Percentiles rank a stretch among this genome's conserved stretches.
Conservation (phyloP, 805 yeast species). For the Candida pseudofarinosa region DNA sequence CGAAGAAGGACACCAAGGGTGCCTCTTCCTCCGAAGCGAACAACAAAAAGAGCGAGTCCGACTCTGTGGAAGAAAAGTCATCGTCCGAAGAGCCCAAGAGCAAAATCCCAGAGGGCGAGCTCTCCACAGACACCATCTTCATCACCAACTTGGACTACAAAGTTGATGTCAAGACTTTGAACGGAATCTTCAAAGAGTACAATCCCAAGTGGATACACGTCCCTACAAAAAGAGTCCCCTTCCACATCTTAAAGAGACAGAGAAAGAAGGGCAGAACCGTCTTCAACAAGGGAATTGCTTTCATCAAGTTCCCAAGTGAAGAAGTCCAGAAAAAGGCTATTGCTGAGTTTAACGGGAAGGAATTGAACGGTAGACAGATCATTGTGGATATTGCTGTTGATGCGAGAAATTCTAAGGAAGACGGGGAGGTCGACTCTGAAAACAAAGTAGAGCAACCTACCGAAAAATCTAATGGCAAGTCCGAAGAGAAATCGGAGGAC, state of each 20-base stretch:
- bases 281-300: conserved; percentile 62
- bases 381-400: conserved; percentile 73
- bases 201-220: conserved; percentile 57
- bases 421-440: conserved; percentile 19
- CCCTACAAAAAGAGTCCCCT: conserved; percentile 49
- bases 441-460: conserved; percentile 10
- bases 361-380: conserved; percentile 61
- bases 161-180: conserved; percentile 44
- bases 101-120: conserved; percentile 43
- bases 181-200: conserved; percentile 42
- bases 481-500: conserved; percentile 1
- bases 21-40: conserved; percentile 8
- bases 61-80: neutral
- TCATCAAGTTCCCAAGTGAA: conserved; percentile 55
- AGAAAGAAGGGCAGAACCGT: conserved; percentile 42
- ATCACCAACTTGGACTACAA: conserved; percentile 56
- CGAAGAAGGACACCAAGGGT: conserved; percentile 1
- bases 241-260: conserved; percentile 38
- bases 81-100: conserved; percentile 3
- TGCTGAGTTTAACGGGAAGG: conserved; percentile 61
- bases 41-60: conserved; percentile 1
- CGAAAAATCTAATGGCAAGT: conserved; percentile 3
- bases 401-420: conserved; percentile 32
- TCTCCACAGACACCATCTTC: conserved; percentile 57
- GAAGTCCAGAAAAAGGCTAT: conserved; percentile 71